Evolutionary conservation across 164 flowering plant genomes (phyloP), one percentile per base, ranked within the genome.

Genomic region (Aristolochia contorta): DNA sequence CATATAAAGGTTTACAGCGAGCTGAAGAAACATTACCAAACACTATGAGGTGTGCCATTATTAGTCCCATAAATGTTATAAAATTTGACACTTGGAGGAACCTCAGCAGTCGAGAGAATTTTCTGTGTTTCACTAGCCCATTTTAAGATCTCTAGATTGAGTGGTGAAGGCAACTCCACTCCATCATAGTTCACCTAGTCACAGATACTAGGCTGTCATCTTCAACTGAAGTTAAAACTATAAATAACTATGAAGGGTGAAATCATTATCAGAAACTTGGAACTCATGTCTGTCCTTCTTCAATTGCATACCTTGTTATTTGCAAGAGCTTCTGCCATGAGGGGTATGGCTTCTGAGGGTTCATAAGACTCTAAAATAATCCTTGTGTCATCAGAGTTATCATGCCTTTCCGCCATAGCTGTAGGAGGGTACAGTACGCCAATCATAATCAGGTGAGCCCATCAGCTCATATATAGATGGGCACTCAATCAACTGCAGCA

Each of bases 401-500:
- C 77, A 55, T 46, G 62, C 61, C 65, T 85, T 67, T 83, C 75
- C 75, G 83, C 99, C 97, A 91, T 41, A 94, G 71, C 74, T 94
- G 87, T 24, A 94, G 66, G 53, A 74, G 76, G 99, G 96, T 68
- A 41, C 52, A 51, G 78, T 78, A 69, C 81, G 23, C 99, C 99
- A 94, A 15, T 73, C 60, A 64, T 80, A 91, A 67, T 82, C 64
- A 16, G 80, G 83, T 59, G 86, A 83, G 58, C 79, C 84, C 96
- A 94, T 89, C 77, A 94, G 65, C 65, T 94, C 99, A 71, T 94
- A 94, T 61, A 91, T 71, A 43, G 97, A 89, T 32, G 99, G 99
- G 52, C 99, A 94, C 67, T 94, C 99, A 54, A 94, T 83, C 61
- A 94, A 77, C 99, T 94, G 96, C 63, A 75, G 77, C 25, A 72